A percentile compares a stretch with the other conserved stretches of the same genome.
Evolutionary conservation across 2,329 filamentous ascomycete species (phyloP).

Genomic region (Akanthomyces uredinophilus): DNA sequence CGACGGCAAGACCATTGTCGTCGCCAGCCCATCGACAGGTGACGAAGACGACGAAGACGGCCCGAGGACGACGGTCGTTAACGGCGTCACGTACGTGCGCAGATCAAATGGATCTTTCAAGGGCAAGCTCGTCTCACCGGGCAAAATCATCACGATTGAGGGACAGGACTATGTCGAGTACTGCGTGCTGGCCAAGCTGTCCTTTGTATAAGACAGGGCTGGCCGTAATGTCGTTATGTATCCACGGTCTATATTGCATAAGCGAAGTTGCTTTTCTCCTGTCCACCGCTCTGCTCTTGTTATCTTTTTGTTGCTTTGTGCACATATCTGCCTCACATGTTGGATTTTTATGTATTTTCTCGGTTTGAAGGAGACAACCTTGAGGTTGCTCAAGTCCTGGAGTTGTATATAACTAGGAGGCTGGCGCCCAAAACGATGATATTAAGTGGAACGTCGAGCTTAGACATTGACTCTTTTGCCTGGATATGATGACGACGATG

Average conservation of each 20-base stretch:
- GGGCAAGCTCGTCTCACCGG: constrained; percentile 12
- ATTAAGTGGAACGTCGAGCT: background rate
- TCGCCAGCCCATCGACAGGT: background rate
- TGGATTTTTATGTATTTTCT: background rate
- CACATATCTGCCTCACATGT: background rate
- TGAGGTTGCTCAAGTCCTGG: background rate
- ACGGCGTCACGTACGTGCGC: constrained; percentile 10
- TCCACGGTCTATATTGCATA: constrained; percentile 11
- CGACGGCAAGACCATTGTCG: background rate
- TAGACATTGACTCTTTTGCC: background rate
- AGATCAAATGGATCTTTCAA: constrained; percentile 8
- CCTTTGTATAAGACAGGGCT: background rate
- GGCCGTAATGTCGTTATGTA: background rate
- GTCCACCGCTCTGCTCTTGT: background rate
- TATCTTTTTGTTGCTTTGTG: background rate
- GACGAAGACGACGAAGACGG: constrained; percentile 5
- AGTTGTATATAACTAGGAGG: constrained; percentile 9
- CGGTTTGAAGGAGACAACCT: background rate
- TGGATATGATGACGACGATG: background rate
- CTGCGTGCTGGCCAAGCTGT: constrained; percentile 12
- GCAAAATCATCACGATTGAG: constrained; percentile 15
- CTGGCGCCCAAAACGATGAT: background rate
- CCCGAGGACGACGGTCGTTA: background rate
- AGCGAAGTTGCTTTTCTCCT: constrained; percentile 3
- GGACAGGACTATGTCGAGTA: constrained; percentile 15